Evolutionary conservation across 140 eudicot genomes (phyloP), one percentile per base, ranked within the genome.

Genomic region (Erigeron philadelphicus): DNA sequence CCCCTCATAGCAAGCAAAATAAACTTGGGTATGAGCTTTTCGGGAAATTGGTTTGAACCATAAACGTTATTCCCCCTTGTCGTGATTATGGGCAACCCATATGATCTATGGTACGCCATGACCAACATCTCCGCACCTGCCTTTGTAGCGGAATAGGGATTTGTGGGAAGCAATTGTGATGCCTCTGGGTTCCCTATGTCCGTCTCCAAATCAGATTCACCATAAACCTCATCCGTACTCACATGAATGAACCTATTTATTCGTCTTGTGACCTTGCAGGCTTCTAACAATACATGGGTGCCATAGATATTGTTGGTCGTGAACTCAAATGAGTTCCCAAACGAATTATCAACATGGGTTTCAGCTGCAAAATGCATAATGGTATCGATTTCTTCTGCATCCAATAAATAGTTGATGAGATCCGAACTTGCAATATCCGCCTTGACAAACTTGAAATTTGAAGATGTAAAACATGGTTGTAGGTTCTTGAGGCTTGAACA

Each of bases 291-390:
- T n/a, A 81, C 86, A 66, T 81, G 83, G 44, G 86, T 81, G 16
- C 86, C 83, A n/a, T 78, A 81, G 67, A 81, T 81, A 47, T 81
- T 81, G 54, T 81, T 81, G 9, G 78, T 81, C 12, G 83, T 81
- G 81, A 81, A 81, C 78, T 78, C 85, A 41, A 81, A 81, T 11
- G 82, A 76, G 62, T 81, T 77, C 23, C 85, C 85, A 21, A 81
- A 81, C 8, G 77, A 81, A 49, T 76, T 81, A 64, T 81, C 85
- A 4, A 81, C 82, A 23, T 76, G 85, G 44, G 85, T 78, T 52
- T 81, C 82, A 11, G 85, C 85, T 47, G 85, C 85, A 72, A 81
- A 81, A 68, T 81, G 85, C 85, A 81, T 81, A 46, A 81, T 73
- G 6, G 82, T 81, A 72, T 77, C 80, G 53, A 77, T 81, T 48